Evolutionary conservation across 106 monocot species (phyloP).

Genomic region (Phalaenopsis equestris): DNA sequence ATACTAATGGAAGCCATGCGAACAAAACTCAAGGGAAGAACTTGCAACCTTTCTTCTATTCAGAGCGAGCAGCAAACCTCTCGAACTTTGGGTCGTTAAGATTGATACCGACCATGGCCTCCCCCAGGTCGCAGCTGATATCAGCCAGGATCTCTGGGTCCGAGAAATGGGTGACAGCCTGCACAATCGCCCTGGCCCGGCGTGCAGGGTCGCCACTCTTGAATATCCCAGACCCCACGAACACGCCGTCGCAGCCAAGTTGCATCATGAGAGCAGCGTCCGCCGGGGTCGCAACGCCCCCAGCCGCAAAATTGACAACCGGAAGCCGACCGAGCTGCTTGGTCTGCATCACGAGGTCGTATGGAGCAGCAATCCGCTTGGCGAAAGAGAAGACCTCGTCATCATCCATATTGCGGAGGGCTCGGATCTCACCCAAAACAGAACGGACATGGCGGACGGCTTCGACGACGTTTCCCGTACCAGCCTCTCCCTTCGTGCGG

Average conservation of each 20-base stretch:
- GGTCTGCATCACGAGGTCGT: constrained; percentile 40
- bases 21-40: background rate
- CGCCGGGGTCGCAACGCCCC: constrained; percentile 39
- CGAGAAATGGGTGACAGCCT: constrained; percentile 40
- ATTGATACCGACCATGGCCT: constrained; percentile 54
- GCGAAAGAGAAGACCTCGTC: constrained; percentile 43
- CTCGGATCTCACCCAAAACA: constrained; percentile 16
- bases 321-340: constrained; percentile 39
- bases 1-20: background rate
- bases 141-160: constrained; percentile 44
- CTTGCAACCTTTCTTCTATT: constrained; percentile 13
- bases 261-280: constrained; percentile 57
- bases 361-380: constrained; percentile 38
- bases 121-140: constrained; percentile 38
- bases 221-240: constrained; percentile 44
- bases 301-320: constrained; percentile 43
- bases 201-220: constrained; percentile 42
- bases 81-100: constrained; percentile 43
- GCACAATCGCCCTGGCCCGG: constrained; percentile 39
- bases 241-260: constrained; percentile 46
- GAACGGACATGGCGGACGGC: constrained; percentile 24
- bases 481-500: constrained; percentile 19
- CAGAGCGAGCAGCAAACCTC: constrained; percentile 43
- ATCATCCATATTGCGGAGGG: constrained; percentile 28
- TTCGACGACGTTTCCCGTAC: constrained; percentile 20